These are phyloP conservation scores for Odontarrhena argentea DNA, from an alignment of 345 rosid genomes.

Conservation along the genomic window DNA sequence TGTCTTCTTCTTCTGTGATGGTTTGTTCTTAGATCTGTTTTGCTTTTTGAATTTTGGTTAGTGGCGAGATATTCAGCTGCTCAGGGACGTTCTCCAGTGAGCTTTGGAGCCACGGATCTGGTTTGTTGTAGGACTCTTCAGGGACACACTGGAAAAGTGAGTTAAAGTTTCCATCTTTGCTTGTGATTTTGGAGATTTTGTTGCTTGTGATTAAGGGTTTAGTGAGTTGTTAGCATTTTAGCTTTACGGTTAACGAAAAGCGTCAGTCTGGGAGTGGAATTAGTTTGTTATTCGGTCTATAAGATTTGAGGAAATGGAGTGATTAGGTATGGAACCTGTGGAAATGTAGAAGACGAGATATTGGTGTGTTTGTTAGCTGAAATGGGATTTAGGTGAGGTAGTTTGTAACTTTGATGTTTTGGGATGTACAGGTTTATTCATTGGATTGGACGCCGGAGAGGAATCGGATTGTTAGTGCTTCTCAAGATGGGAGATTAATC, in stretches of 20 bases:
- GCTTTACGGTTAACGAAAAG: background rate
- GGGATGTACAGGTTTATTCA: conserved; percentile 70
- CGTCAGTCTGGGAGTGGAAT: background rate
- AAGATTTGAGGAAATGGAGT: background rate
- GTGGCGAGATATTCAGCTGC: conserved; percentile 70
- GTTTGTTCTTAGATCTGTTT: conserved; percentile 36
- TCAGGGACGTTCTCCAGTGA: conserved; percentile 70
- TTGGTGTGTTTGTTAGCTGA: background rate
- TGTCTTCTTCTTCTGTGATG: background rate
- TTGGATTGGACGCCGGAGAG: conserved; percentile 88
- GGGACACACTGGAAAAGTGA: conserved; percentile 95
- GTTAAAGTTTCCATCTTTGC: conserved; percentile 2
- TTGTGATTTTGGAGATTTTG: conserved; percentile 2
- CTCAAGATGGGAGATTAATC: conserved; percentile 90
- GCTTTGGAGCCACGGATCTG: conserved; percentile 85
- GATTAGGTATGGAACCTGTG: conserved; percentile 8
- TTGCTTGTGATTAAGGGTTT: conserved; percentile 15
- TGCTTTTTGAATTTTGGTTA: conserved; percentile 41
- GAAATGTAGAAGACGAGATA: background rate
- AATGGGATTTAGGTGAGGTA: conserved; percentile 5
- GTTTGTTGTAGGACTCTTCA: conserved; percentile 95
- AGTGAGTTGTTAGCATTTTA: background rate
- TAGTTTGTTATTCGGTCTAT: background rate
- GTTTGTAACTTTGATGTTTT: conserved; percentile 22
- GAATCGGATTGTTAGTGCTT: conserved; percentile 91